These are phyloP conservation scores for Ceratocystis colombiana DNA, from an alignment of 2,329 filamentous ascomycete species.

Conservation along the genomic window DNA sequence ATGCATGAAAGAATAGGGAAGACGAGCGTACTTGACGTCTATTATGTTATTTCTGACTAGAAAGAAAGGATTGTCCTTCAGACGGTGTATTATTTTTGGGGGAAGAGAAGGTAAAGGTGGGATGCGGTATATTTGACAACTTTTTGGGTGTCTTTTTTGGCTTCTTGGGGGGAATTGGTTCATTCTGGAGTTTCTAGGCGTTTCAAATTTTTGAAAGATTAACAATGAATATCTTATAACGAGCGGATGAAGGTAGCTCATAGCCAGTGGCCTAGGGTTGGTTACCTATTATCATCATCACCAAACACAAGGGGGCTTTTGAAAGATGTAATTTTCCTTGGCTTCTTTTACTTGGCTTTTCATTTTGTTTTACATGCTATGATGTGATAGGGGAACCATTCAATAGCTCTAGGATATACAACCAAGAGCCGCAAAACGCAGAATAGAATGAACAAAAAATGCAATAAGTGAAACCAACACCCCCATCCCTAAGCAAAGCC, in stretches of 20 bases:
- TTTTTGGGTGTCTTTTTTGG: slow-evolving; percentile 19
- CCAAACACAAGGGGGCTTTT: not conserved
- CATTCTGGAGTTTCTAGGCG: slow-evolving; percentile 16
- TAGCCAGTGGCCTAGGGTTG: not conserved
- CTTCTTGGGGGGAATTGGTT: slow-evolving; percentile 8
- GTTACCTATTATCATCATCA: not conserved
- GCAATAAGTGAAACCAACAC: slow-evolving; percentile 7
- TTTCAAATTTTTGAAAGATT: slow-evolving; percentile 17
- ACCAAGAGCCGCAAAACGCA: slow-evolving; percentile 17
- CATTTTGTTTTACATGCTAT: not conserved
- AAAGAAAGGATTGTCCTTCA: slow-evolving; percentile 9
- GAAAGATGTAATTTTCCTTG: not conserved
- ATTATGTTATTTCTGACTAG: not conserved
- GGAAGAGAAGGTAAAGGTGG: slow-evolving; percentile 4
- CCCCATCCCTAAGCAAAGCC: not conserved
- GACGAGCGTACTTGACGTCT: slow-evolving; percentile 1
- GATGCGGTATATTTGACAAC: slow-evolving; percentile 4
- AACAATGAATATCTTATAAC: not conserved
- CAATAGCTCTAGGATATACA: not conserved
- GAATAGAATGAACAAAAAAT: slow-evolving; percentile 18
- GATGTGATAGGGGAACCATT: slow-evolving; percentile 4
- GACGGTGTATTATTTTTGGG: slow-evolving; percentile 17
- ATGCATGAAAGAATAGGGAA: slow-evolving; percentile 24
- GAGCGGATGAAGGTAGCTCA: not conserved
- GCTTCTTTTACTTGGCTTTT: not conserved